Conservation (phyloP, 2,329 filamentous ascomycete species). For the Colletotrichum viniferum region DNA sequence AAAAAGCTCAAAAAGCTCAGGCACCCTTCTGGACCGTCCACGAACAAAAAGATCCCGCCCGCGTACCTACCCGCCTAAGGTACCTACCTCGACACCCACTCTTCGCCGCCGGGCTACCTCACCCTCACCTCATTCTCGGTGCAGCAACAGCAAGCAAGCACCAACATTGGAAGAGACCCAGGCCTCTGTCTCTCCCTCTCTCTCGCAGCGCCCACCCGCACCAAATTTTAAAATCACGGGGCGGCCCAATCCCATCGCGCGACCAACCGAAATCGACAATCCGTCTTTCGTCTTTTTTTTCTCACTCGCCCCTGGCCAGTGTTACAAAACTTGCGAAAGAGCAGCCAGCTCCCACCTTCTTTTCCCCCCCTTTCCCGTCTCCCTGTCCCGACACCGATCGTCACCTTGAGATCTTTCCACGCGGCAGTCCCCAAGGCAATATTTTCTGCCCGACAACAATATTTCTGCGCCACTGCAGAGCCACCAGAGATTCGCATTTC, state of each 20-base stretch:
- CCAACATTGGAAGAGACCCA: not conserved
- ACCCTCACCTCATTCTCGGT: not conserved
- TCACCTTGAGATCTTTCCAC: not conserved
- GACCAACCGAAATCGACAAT: conserved; percentile 16
- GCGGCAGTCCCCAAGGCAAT: not conserved
- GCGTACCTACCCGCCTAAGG: not conserved
- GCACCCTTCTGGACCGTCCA: not conserved
- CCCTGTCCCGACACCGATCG: not conserved
- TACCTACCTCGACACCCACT: not conserved
- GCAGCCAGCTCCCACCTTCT: not conserved
- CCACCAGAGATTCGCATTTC: not conserved
- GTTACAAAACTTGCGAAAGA: not conserved
- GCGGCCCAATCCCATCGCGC: conserved; percentile 18
- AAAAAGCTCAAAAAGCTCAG: not conserved
- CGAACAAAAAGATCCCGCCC: not conserved
- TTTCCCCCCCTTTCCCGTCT: conserved; percentile 6
- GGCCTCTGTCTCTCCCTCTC: not conserved
- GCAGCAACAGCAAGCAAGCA: not conserved
- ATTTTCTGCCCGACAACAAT: not conserved
- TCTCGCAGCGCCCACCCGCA: not conserved
- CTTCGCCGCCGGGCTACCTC: not conserved
- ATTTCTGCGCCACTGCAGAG: not conserved
- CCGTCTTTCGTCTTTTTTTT: not conserved
- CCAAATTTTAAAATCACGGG: conserved; percentile 17
- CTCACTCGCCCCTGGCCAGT: conserved; percentile 9